phyloP scores from a whole-genome alignment of 2,329 filamentous ascomycete genomes.

The Cladosporium oxysporum region DNA sequence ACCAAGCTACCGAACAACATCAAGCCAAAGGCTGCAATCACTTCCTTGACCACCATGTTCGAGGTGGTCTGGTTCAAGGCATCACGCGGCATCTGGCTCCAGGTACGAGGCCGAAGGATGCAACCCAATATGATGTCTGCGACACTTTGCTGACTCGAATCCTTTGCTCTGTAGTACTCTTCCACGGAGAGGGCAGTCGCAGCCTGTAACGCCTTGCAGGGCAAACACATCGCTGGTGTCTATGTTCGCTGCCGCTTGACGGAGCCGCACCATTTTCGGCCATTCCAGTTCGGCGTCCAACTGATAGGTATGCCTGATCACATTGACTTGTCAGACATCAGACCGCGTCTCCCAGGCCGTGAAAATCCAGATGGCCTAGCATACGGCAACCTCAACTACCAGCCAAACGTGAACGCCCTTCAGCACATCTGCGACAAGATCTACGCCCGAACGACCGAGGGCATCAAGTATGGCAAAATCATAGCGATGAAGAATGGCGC shows the following conservation, averaged over 20 bases:
- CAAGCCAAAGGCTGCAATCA: background rate
- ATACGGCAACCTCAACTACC: background rate
- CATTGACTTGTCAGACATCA: background rate
- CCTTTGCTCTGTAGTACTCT: background rate
- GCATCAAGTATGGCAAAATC: background rate
- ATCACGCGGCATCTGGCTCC: background rate
- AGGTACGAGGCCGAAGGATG: background rate
- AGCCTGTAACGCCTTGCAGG: background rate
- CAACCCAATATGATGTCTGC: background rate
- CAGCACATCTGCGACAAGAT: background rate
- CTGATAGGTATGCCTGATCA: background rate
- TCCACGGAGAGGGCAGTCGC: background rate
- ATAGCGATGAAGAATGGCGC: background rate
- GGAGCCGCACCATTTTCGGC: background rate
- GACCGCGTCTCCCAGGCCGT: background rate
- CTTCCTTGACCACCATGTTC: background rate
- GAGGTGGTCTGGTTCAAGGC: constrained; percentile 11
- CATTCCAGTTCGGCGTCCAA: background rate
- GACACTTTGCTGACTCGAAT: background rate
- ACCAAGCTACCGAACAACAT: constrained; percentile 1
- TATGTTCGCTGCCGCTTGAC: background rate
- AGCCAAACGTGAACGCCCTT: background rate
- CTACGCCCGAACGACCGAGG: background rate
- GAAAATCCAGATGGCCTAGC: background rate
- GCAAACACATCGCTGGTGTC: background rate